These are phyloP conservation scores for Chenopodium quinoa DNA, from an alignment of 148 eudicot genomes.

Conservation along the genomic window DNA sequence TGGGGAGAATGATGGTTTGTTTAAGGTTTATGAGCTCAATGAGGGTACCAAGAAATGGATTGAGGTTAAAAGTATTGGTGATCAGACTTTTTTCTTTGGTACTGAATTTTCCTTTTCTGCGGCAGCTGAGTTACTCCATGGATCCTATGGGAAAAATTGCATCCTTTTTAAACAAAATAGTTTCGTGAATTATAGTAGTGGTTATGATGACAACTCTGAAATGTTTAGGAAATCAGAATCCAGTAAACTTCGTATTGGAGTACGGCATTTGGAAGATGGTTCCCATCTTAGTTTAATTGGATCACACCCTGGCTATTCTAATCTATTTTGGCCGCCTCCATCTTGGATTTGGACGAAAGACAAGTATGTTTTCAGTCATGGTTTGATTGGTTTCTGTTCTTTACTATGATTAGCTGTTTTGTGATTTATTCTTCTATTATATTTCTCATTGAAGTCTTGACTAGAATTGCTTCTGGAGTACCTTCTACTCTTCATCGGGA, in stretches of 20 bases:
- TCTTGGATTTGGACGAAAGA: conserved; percentile 18
- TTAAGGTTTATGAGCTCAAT: conserved; percentile 20
- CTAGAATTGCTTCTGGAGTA: too few species aligned
- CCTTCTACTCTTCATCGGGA: too few species aligned
- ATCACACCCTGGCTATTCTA: neutral
- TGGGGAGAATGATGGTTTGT: neutral
- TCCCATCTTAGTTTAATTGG: neutral
- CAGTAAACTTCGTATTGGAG: neutral
- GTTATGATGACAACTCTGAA: neutral
- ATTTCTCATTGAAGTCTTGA: too few species aligned
- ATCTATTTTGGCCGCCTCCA: conserved; percentile 21
- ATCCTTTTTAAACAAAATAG: neutral
- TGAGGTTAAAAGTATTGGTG: conserved; percentile 14
- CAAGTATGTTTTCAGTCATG: neutral
- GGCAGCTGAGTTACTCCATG: conserved; percentile 4
- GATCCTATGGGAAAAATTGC: conserved; percentile 1
- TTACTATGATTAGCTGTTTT: neutral
- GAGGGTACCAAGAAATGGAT: neutral
- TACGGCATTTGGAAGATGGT: conserved; percentile 10
- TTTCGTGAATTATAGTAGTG: neutral
- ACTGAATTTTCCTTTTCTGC: conserved; percentile 14
- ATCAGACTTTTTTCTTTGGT: conserved; percentile 19
- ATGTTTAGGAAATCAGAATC: neutral
- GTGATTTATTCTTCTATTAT: neutral
- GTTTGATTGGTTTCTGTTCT: too few species aligned